Conservation (phyloP, 148 eudicot species). For the Linanthus parryae region DNA sequence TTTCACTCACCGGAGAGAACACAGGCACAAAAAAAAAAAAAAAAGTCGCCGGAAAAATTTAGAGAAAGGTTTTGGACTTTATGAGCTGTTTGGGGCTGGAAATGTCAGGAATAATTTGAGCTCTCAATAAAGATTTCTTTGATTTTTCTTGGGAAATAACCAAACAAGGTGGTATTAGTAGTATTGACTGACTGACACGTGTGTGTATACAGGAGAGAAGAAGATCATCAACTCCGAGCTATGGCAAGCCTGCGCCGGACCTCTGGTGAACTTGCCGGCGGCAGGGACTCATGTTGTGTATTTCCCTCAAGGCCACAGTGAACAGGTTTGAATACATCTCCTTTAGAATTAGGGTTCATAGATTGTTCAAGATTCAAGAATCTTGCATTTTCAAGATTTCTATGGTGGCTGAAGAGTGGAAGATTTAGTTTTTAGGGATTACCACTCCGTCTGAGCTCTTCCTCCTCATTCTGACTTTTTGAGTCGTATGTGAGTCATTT, state of each 20-base stretch:
- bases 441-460: too few relatives aligned
- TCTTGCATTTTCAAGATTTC: too few relatives aligned
- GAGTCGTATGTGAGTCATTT: too few relatives aligned
- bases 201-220: slow-evolving; percentile 48
- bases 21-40: too few relatives aligned
- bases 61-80: not conserved
- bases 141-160: not conserved
- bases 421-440: too few relatives aligned
- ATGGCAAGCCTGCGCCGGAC: slow-evolving; percentile 99
- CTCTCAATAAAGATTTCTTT: not conserved
- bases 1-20: too few relatives aligned
- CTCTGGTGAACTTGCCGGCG: slow-evolving; percentile 82
- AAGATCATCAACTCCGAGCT: slow-evolving; percentile 74
- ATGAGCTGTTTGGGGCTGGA: not conserved
- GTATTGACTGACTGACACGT: slow-evolving; percentile 18
- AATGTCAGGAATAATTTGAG: slow-evolving; percentile 2
- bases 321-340: too few relatives aligned
- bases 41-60: not conserved
- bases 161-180: slow-evolving; percentile 2
- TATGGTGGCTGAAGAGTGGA: too few relatives aligned
- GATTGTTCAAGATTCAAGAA: too few relatives aligned
- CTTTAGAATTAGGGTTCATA: too few relatives aligned
- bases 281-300: slow-evolving; percentile 97
- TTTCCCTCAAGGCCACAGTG: slow-evolving; percentile 98
- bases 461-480: too few relatives aligned